Percentiles rank a stretch among this genome's conserved stretches.
These are phyloP conservation scores for Paraglomus occultum DNA, from an alignment of 192 early-diverging fungal species.

Conservation along the genomic window DNA sequence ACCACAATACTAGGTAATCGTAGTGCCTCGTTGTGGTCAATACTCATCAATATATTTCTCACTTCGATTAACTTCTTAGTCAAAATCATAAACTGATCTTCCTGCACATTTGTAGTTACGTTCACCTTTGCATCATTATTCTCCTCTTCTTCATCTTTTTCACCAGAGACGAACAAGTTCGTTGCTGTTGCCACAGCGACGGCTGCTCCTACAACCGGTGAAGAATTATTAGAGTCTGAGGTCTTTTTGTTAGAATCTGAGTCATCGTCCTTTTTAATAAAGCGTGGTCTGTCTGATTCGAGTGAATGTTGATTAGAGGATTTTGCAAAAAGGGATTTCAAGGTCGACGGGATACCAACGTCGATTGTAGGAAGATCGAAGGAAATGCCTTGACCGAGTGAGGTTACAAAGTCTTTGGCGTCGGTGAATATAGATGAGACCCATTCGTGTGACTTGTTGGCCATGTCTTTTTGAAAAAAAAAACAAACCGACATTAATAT, in stretches of 20 bases:
- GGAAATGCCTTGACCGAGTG: slow-evolving; percentile 36
- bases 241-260: slow-evolving; percentile 31
- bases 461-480: slow-evolving; percentile 8
- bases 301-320: slow-evolving; percentile 21
- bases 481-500: slow-evolving; percentile 7
- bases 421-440: slow-evolving; percentile 36
- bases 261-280: slow-evolving; percentile 35
- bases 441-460: slow-evolving; percentile 30
- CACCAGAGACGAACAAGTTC: slow-evolving; percentile 30
- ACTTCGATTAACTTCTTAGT: slow-evolving; percentile 96
- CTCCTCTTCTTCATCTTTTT: slow-evolving; percentile 20
- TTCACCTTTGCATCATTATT: slow-evolving; percentile 46
- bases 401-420: slow-evolving; percentile 37
- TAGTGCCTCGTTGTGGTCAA: slow-evolving; percentile 73
- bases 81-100: slow-evolving; percentile 79
- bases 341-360: slow-evolving; percentile 36
- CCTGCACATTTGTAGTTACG: slow-evolving; percentile 54
- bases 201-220: slow-evolving; percentile 32
- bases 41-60: slow-evolving; percentile 86
- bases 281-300: slow-evolving; percentile 33
- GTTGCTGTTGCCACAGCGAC: slow-evolving; percentile 48
- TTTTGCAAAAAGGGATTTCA: not conserved
- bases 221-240: slow-evolving; percentile 21
- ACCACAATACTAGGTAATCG: slow-evolving; percentile 89
- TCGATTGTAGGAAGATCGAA: slow-evolving; percentile 41